Percentiles rank a stretch among this genome's conserved stretches.
Evolutionary conservation across 2,329 filamentous ascomycete genomes (phyloP).

Genomic region (Colletotrichum horii): DNA sequence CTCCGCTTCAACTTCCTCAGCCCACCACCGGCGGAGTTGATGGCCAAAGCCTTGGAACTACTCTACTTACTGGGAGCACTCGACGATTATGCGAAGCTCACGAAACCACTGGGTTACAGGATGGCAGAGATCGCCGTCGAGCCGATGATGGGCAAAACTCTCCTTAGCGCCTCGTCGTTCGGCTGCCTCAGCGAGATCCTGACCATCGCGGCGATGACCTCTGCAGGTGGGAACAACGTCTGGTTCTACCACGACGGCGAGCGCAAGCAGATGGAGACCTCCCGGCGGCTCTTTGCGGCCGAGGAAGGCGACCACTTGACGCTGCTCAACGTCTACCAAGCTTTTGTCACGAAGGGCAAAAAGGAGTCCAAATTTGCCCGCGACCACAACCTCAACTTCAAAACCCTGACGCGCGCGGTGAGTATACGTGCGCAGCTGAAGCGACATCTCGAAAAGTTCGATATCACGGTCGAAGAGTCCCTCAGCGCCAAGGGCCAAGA

Average conservation of each 20-base stretch:
- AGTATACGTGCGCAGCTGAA: constrained; percentile 87
- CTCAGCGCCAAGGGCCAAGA: constrained; percentile 36
- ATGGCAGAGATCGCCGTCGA: constrained; percentile 96
- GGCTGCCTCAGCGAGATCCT: constrained; percentile 85
- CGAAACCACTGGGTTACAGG: constrained; percentile 81
- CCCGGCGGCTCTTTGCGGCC: constrained; percentile 82
- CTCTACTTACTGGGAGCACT: constrained; percentile 86
- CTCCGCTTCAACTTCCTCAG: constrained; percentile 89
- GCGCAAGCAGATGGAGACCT: constrained; percentile 75
- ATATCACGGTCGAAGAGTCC: constrained; percentile 71
- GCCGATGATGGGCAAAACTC: constrained; percentile 92
- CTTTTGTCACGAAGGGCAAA: constrained; percentile 82
- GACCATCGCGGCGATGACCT: constrained; percentile 93
- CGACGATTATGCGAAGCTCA: constrained; percentile 89
- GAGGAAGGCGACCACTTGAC: constrained; percentile 95
- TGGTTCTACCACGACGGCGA: constrained; percentile 84
- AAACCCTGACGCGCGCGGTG: constrained; percentile 79
- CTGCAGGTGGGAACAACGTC: constrained; percentile 77
- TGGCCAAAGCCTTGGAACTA: constrained; percentile 86
- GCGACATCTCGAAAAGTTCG: constrained; percentile 86
- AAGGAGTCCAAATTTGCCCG: constrained; percentile 88
- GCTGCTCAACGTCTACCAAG: constrained; percentile 89
- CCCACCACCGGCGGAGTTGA: constrained; percentile 81
- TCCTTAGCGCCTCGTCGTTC: constrained; percentile 78
- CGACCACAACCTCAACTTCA: constrained; percentile 86